Conservation (phyloP, 2,329 filamentous ascomycete genomes). For the Sclerotinia minor region DNA sequence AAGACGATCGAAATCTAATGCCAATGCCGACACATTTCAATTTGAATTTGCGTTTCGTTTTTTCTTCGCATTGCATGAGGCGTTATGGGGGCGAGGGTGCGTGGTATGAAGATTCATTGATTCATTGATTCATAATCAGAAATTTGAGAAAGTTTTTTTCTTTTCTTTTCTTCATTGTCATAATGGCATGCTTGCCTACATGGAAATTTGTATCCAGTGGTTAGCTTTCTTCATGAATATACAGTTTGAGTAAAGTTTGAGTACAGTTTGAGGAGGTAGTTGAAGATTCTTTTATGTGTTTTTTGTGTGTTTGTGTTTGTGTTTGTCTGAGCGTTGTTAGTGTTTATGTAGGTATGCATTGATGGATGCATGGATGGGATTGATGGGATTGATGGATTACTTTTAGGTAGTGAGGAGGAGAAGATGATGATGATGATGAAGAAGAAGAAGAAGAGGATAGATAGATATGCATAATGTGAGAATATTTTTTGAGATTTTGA, state of each 20-base stretch:
- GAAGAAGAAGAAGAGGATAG: too few species aligned
- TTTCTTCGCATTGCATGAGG: slow-evolving; percentile 24
- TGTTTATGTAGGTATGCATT: too few species aligned
- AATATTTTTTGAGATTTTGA: too few species aligned
- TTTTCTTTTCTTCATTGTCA: not conserved
- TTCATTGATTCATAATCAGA: slow-evolving; percentile 18
- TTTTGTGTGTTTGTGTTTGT: not conserved
- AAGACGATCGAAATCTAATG: slow-evolving; percentile 44
- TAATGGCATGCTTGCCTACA: slow-evolving; percentile 8
- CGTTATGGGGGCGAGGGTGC: slow-evolving; percentile 15
- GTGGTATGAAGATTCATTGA: slow-evolving; percentile 12
- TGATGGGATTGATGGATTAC: too few species aligned
- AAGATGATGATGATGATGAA: too few species aligned
- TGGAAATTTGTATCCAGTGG: not conserved
- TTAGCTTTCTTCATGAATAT: slow-evolving; percentile 13
- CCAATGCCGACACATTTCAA: slow-evolving; percentile 13
- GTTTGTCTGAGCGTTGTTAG: not conserved
- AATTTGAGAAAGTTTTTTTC: slow-evolving; percentile 9
- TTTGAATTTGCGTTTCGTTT: slow-evolving; percentile 17
- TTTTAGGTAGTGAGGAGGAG: too few species aligned
- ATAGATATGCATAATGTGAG: too few species aligned
- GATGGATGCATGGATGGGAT: too few species aligned
- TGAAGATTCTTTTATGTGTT: not conserved
- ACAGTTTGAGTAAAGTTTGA: not conserved
- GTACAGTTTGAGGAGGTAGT: not conserved